Conservation (phyloP, 257 asterid species). For the Solanum bulbocastanum region DNA sequence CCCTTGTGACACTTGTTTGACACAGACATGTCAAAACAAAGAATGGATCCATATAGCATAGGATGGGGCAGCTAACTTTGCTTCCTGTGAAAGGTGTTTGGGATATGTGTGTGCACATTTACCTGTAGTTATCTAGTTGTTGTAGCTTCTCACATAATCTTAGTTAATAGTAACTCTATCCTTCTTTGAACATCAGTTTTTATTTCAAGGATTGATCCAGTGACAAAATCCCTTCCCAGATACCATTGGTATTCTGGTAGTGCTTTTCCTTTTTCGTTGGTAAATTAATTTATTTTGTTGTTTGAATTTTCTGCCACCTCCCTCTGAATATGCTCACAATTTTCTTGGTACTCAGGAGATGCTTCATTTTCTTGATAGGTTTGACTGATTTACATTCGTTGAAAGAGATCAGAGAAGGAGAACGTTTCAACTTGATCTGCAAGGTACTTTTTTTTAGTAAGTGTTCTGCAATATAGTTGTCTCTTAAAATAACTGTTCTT, state of each 20-base stretch:
- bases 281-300: neutral
- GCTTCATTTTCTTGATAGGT: slow-evolving; percentile 30
- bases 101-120: neutral
- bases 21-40: neutral
- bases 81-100: neutral
- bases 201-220: neutral
- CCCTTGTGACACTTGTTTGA: neutral
- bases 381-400: slow-evolving; percentile 22
- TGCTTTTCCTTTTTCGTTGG: neutral
- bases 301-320: neutral
- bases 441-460: slow-evolving; percentile 33
- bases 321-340: neutral
- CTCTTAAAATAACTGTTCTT: neutral
- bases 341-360: neutral
- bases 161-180: neutral
- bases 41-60: neutral
- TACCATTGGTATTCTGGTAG: neutral
- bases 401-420: slow-evolving; percentile 50
- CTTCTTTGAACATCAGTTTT: neutral
- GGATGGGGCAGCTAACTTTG: neutral
- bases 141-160: neutral
- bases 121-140: neutral
- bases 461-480: slow-evolving; percentile 23
- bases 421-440: slow-evolving; percentile 45
- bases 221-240: neutral